Evolutionary conservation across 257 asterid genomes (phyloP), one percentile per base, ranked within the genome.

Genomic region (Coffea canephora): DNA sequence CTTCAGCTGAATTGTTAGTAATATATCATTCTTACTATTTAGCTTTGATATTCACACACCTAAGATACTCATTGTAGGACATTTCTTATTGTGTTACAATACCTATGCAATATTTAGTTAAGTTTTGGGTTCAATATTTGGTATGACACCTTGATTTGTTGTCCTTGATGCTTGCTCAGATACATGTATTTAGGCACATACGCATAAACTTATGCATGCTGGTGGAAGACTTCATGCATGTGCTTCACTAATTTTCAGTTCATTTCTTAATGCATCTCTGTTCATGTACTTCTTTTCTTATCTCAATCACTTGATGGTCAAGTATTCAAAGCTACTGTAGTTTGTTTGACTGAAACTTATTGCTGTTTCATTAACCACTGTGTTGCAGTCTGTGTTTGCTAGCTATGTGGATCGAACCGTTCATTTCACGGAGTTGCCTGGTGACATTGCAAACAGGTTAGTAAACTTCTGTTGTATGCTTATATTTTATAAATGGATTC

Each of bases 361-460:
- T 79, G 70, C 36, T 75, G 5, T 34, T 50, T 69, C 59, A n/a
- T 77, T 48, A 52, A 64, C 59, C 48, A 75, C 74, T 78, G 71
- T 70, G 66, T 25, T 80, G 86, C 93, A 96, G 99, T 90, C 97
- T 74, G 93, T 94, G 77, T 96, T 94, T 88, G 89, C 92, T 76
- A 94, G 97, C 84, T 96, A 96, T 61, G 91, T 89, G 79, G 98
- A 91, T 54, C 98, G 98, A 72, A 89, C 96, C 66, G 95, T 96
- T 85, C 99, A 91, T 89, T 96, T 96, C 86, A 96, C 94, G 99
- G 99, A 92, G 81, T 97, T 96, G 81, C 99, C 99, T 79, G 99
- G 99, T 83, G 99, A 96, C 83, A 89, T 96, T 70, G 93, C 92
- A 36, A 96, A 92, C 89, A 96, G 99, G 99, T 78, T 68, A 64